Base-by-base conservation (phyloP, 495 filamentous ascomycete species). In the Penicillium tannophilum region DNA sequence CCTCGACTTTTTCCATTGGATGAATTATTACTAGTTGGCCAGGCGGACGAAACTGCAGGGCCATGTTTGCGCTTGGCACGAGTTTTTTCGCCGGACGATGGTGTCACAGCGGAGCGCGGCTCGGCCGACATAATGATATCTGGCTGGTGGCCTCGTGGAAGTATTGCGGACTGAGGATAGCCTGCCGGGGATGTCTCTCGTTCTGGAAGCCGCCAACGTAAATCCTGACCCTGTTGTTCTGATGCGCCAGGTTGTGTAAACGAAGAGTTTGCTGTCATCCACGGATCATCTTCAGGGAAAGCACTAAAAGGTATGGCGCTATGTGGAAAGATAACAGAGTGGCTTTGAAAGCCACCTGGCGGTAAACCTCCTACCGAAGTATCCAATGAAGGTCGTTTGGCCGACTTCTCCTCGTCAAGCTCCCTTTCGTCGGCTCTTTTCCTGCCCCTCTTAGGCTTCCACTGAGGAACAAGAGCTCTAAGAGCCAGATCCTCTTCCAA, bases 401-500 rank as follows among this genome's bases (percentile, higher is more conserved):
- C n/a, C 65, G 84, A 14, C 58, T 83, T 85, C 16, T 75, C 79
- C 11, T 76, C 79, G 17, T 83, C 76, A 17, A 77, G 75, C 10
- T 91, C 88, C 54, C 85, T 85, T 36, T 92, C 89, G 19, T 94
- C 92, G 0, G 89, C 86, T 71, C 90, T 89, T 63, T 90, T 89
- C 57, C 93, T 82, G 20, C 94, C 94, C 43, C 93, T 84, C 63
- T 95, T 93, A 1, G 94, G 94, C 63, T 91, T 87, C 68, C 91
- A 93, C 61, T 95, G 89, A 20, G 94, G 93, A 39, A 97, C 81
- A 11, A 98, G 79, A 28, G 94, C 92, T 41, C 94, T 82, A 24
- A 98, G 79, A 3, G 93, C 94, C 55, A 97, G 85, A 67, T 98
- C 94, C 69, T 97, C 94, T 75, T 97, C 93, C 7, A 91, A 72